These are phyloP conservation scores for Cutaneotrichosporon spelunceum DNA, from an alignment of 1,284 basidiomycete species.

Conservation along the genomic window DNA sequence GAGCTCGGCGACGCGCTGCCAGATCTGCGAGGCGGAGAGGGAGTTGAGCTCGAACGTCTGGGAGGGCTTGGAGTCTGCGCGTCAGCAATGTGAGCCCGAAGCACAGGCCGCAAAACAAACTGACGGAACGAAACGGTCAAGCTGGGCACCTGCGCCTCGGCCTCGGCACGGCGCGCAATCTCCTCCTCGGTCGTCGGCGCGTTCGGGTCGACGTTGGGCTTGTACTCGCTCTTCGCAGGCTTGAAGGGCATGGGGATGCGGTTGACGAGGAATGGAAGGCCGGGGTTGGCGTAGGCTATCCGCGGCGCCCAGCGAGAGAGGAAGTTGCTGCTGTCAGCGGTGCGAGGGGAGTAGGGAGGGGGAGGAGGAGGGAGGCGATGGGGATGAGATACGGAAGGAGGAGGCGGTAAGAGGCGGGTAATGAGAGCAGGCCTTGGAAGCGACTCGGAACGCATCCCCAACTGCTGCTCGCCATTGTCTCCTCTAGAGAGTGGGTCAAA, in stretches of 20 bases:
- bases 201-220: slow-evolving; percentile 24
- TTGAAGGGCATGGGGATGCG: slow-evolving; percentile 34
- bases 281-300: slow-evolving; percentile 45
- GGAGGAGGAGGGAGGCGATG: neutral
- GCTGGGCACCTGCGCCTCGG: slow-evolving; percentile 22
- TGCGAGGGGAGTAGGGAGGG: neutral
- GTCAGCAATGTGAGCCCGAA: neutral
- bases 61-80: slow-evolving; percentile 22
- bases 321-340: slow-evolving; percentile 33
- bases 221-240: slow-evolving; percentile 27
- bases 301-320: slow-evolving; percentile 34
- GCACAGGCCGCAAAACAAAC: slow-evolving; percentile 9
- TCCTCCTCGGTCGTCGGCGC: slow-evolving; percentile 8
- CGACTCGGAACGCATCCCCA: no score
- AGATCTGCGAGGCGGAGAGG: slow-evolving; percentile 29
- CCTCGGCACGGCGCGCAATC: neutral
- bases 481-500: no score
- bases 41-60: slow-evolving; percentile 30
- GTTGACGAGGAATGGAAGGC: slow-evolving; percentile 31
- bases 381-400: neutral
- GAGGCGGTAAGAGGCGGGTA: no score
- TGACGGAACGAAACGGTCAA: slow-evolving; percentile 34
- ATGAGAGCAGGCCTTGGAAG: no score
- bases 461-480: no score
- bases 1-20: slow-evolving; percentile 23